Conservation (phyloP, 371 early-diverging fungal genomes). For the Blakeslea trispora region DNA sequence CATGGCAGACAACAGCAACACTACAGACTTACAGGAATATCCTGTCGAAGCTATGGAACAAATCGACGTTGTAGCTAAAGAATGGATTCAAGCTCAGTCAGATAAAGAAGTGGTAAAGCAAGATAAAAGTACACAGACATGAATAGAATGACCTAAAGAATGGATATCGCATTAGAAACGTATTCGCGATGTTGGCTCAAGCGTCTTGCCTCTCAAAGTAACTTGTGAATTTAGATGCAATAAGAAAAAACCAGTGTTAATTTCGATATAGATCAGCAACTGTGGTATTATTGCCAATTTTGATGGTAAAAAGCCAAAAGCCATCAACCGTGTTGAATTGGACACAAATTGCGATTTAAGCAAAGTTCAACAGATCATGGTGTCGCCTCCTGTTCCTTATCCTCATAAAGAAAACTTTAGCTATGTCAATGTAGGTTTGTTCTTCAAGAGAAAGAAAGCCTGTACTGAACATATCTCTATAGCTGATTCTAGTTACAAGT, state of each 20-base stretch:
- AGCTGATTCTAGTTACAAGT: slow-evolving; percentile 59
- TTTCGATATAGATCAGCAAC: slow-evolving; percentile 44
- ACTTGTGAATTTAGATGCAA: slow-evolving; percentile 4
- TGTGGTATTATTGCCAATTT: slow-evolving; percentile 64
- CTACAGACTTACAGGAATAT: slow-evolving; percentile 10
- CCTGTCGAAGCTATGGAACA: slow-evolving; percentile 19
- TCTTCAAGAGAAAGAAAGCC: too few relatives aligned
- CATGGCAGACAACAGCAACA: neutral
- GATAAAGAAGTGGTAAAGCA: slow-evolving; percentile 60
- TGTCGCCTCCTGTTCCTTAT: slow-evolving; percentile 56
- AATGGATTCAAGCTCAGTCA: slow-evolving; percentile 55
- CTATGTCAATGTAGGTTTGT: slow-evolving; percentile 64
- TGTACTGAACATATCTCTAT: neutral
- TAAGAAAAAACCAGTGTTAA: neutral
- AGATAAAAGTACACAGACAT: too few relatives aligned
- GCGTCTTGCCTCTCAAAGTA: slow-evolving; percentile 48
- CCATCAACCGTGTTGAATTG: slow-evolving; percentile 63
- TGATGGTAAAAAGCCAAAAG: slow-evolving; percentile 50
- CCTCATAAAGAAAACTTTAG: slow-evolving; percentile 57
- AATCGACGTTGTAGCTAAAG: slow-evolving; percentile 49
- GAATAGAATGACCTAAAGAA: too few relatives aligned
- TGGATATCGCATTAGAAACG: too few relatives aligned
- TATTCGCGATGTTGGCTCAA: slow-evolving; percentile 54
- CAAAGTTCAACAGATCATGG: slow-evolving; percentile 63
- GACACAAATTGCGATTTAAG: slow-evolving; percentile 55